Base-by-base conservation (phyloP, 75 land plant species). In the Selaginella moellendorffii region DNA sequence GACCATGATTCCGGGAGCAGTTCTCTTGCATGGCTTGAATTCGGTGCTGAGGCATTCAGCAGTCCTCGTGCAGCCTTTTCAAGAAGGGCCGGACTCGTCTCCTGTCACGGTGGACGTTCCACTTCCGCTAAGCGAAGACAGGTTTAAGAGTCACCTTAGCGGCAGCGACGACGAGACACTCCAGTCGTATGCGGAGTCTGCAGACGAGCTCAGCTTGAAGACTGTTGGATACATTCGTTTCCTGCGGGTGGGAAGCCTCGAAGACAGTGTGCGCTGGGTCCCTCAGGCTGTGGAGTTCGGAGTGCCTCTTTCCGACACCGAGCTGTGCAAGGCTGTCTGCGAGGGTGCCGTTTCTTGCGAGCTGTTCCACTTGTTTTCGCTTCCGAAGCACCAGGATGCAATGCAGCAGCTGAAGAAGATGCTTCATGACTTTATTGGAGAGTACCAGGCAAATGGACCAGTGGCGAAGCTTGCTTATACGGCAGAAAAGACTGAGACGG, bases 221-320 rank as follows among this genome's bases (percentile, higher is more conserved):
- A 84, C 91, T 8, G 61, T 82, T 30, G 99, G 99, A 53, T 95
- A 89, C 61, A 67, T 90, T 64, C 91, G 91, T 22, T 53, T 95
- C 26, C 53, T 89, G 31, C 84, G 68, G 73, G 72, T 93, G 21
- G 79, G 68, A 62, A 68, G 70, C 60, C 9, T 8, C 20, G 64
- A 12, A 27, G 62, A 20, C 24, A 61, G 9, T 29, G 78, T 67
- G 80, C 90, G 81, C 29, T 93, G 98, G 98, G 96, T 93, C 54
- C 98, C 96, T 52, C 68, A 90, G 25, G 76, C 85, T 73, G 76
- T 95, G 12, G 97, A 89, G 69, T 89, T 95, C 79, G 99, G 99
- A 10, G 74, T 95, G 26, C 99, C 99, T 9, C 83, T 95, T 59
- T 95, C 88, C 65, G 82, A 78, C 71, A 88, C 97, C 22, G 80